Conservation (phyloP, 495 filamentous ascomycete genomes). For the Aspergillus conjunctus region DNA sequence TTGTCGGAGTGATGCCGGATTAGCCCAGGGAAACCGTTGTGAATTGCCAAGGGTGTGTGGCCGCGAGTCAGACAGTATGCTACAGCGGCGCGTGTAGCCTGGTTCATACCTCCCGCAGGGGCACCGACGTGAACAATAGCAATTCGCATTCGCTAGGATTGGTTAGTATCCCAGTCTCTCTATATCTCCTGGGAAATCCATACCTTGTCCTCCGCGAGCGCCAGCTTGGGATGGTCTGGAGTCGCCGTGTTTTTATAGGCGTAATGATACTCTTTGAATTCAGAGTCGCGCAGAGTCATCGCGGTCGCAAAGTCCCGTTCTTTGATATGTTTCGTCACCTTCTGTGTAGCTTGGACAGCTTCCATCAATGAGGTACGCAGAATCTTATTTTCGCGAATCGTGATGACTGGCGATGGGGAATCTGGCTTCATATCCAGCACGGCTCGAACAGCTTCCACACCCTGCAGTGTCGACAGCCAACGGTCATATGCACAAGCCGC, state of each 20-base stretch:
- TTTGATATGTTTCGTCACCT: conserved; percentile 78
- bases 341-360: conserved; percentile 81
- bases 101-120: conserved; percentile 99
- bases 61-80: conserved; percentile 95
- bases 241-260: conserved; percentile 88
- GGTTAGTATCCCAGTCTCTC: conserved; percentile 13
- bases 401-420: conserved; percentile 90
- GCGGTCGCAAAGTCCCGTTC: conserved; percentile 80
- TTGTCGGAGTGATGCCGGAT: conserved; percentile 84
- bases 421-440: conserved; percentile 90
- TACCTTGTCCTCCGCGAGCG: conserved; percentile 74
- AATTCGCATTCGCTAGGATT: conserved; percentile 78
- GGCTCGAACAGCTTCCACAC: conserved; percentile 93
- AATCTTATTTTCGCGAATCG: conserved; percentile 98
- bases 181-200: conserved; percentile 17
- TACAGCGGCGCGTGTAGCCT: conserved; percentile 89
- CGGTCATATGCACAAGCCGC: conserved; percentile 92
- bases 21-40: conserved; percentile 97
- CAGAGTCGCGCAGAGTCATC: conserved; percentile 84
- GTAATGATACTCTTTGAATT: conserved; percentile 91
- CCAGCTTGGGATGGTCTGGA: conserved; percentile 60
- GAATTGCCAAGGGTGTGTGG: conserved; percentile 86
- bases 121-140: conserved; percentile 97
- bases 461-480: conserved; percentile 89
- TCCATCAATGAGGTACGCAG: conserved; percentile 83